Evolutionary conservation across 2,329 filamentous ascomycete genomes (phyloP), one percentile per base, ranked within the genome.

Genomic region (Cercospora janseana): DNA sequence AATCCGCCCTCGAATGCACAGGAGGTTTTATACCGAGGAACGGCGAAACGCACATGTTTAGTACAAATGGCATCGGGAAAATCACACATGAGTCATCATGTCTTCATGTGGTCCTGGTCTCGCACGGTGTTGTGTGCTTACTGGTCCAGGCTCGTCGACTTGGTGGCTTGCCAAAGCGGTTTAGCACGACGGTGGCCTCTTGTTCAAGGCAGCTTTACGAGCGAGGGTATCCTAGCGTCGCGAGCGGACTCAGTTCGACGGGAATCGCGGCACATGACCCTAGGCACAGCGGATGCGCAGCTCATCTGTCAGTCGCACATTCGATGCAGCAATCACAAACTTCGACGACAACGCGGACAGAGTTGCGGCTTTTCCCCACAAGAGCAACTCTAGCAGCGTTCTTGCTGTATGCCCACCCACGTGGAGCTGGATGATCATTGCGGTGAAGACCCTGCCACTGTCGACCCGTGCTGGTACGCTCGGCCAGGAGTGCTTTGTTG

Each of bases 381-480:
- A n/a, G 6, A 23, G 7, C 3, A 38, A 23, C 10, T 21, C 9
- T 7, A 16, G 18, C n/a, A 24, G 18, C 4, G n/a, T 6, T 21
- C 35, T 9, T 38, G 20, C 35, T 38, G 20, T 24, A 23, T 20
- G 12, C 15, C 15, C 35, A 24, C 35, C 35, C 35, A 38, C 35
- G 35, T 38, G 35, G 35, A 24, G 20, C 12, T 38, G 18, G 16
- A 15, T 21, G 28, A 32, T 31, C 16, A 35, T 47, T 47, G 44
- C 32, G 44, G 44, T 47, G 44, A 38, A 27, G 44, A 38, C 44
- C 44, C 34, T 47, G 44, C 34, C 23, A 23, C 24, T 21, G 16
- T 13, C 16, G 41, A 20, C 27, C 20, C n/a, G 21, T 44, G 28
- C 41, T 45, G 21, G 41, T 16, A 20, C 26, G 15, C 27, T 32